phyloP scores from a whole-genome alignment of 495 filamentous ascomycete genomes.

The Poronia punctata region DNA sequence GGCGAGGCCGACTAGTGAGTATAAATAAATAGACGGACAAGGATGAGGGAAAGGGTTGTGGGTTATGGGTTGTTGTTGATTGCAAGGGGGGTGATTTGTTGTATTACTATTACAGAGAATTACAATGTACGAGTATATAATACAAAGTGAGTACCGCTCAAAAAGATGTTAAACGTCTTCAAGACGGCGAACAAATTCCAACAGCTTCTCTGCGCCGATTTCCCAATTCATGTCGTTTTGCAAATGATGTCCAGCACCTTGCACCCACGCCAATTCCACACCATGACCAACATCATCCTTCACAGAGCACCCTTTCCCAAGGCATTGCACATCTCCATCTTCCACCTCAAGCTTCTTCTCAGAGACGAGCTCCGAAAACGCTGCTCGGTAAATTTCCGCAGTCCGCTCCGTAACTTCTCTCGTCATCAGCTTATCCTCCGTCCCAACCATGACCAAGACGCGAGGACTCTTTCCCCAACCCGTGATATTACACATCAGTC shows the following conservation, averaged over 20 bases:
- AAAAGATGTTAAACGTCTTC: too few species aligned
- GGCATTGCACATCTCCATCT: background rate
- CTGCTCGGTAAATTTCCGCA: conserved; percentile 20
- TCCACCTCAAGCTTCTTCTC: conserved; percentile 4
- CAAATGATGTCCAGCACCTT: conserved; percentile 30
- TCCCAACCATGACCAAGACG: conserved; percentile 35
- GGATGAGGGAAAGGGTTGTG: too few species aligned
- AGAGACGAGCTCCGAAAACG: conserved; percentile 8
- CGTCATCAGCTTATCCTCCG: conserved; percentile 26
- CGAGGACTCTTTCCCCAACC: conserved; percentile 17
- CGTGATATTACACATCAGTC: conserved; percentile 29
- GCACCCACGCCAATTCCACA: conserved; percentile 24
- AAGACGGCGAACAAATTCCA: conserved; percentile 17
- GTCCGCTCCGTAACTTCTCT: conserved; percentile 18
- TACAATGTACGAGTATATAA: too few species aligned
- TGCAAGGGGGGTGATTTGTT: too few species aligned
- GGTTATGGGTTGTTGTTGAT: too few species aligned
- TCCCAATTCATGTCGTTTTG: conserved; percentile 31
- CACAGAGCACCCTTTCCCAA: conserved; percentile 5
- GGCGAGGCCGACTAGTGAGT: conserved; percentile 32
- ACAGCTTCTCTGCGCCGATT: conserved; percentile 24
- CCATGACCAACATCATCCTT: conserved; percentile 7
- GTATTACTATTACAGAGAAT: background rate
- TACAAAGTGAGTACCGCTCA: too few species aligned
- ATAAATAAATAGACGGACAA: too few species aligned